These are phyloP conservation scores for Stemphylium vesicarium DNA, from an alignment of 2,329 filamentous ascomycete species.

Conservation along the genomic window DNA sequence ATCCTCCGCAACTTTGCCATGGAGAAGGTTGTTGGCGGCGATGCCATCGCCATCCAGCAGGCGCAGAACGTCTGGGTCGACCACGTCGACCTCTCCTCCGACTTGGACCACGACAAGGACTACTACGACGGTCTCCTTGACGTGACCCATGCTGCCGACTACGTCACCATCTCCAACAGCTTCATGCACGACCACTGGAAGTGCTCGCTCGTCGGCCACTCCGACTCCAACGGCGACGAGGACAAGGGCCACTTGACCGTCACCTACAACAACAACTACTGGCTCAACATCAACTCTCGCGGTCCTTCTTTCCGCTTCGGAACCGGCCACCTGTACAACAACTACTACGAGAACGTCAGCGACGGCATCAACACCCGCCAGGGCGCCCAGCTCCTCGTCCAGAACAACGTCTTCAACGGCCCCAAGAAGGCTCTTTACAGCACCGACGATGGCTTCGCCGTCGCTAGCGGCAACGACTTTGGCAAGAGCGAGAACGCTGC, in stretches of 20 bases:
- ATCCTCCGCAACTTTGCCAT: slow-evolving; percentile 65
- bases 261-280: slow-evolving; percentile 72
- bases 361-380: slow-evolving; percentile 53
- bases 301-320: slow-evolving; percentile 70
- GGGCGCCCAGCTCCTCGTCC: slow-evolving; percentile 52
- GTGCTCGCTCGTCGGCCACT: slow-evolving; percentile 64
- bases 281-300: slow-evolving; percentile 68
- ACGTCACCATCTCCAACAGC: slow-evolving; percentile 62
- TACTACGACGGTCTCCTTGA: slow-evolving; percentile 73
- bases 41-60: slow-evolving; percentile 59
- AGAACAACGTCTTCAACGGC: slow-evolving; percentile 49
- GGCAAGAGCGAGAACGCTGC: slow-evolving; percentile 44
- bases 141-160: slow-evolving; percentile 68
- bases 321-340: slow-evolving; percentile 67
- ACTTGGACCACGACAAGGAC: slow-evolving; percentile 68
- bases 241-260: slow-evolving; percentile 68
- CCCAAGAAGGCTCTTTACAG: slow-evolving; percentile 46
- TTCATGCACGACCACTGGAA: slow-evolving; percentile 67
- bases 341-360: slow-evolving; percentile 49
- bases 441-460: slow-evolving; percentile 46
- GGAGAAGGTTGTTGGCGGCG: slow-evolving; percentile 57
- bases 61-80: slow-evolving; percentile 68
- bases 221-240: slow-evolving; percentile 62
- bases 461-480: slow-evolving; percentile 49
- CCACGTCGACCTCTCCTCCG: slow-evolving; percentile 69